These are phyloP conservation scores for Spiraea crenata DNA, from an alignment of 331 rosid genomes.

Conservation along the genomic window DNA sequence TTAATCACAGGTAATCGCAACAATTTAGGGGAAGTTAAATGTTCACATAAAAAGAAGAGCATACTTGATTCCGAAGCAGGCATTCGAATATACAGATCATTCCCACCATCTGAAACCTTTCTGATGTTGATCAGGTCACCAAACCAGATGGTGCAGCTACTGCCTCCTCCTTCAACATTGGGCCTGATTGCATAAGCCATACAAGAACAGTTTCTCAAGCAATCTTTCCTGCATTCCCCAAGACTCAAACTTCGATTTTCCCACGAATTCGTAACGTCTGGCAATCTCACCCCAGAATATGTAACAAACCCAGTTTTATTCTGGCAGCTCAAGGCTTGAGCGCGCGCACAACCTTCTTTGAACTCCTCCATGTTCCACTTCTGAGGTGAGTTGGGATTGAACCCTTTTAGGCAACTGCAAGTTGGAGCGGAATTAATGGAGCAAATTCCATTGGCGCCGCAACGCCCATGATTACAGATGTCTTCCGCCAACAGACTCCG, in stretches of 20 bases:
- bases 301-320: slow-evolving; percentile 29
- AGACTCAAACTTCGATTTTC: slow-evolving; percentile 27
- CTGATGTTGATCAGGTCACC: slow-evolving; percentile 39
- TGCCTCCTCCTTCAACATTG: slow-evolving; percentile 33
- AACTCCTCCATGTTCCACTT: slow-evolving; percentile 27
- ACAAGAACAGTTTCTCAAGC: slow-evolving; percentile 58
- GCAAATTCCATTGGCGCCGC: slow-evolving; percentile 50
- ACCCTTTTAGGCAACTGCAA: slow-evolving; percentile 51
- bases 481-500: slow-evolving; percentile 20
- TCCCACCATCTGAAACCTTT: slow-evolving; percentile 21
- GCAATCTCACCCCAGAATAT: slow-evolving; percentile 35
- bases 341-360: slow-evolving; percentile 45
- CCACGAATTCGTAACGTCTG: slow-evolving; percentile 36
- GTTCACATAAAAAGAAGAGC: not conserved
- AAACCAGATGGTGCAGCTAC: slow-evolving; percentile 69
- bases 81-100: slow-evolving; percentile 35
- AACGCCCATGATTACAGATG: slow-evolving; percentile 25
- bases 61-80: slow-evolving; percentile 38
- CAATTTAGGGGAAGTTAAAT: too few species aligned
- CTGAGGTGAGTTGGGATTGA: slow-evolving; percentile 23
- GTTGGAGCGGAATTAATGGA: slow-evolving; percentile 16
- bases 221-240: slow-evolving; percentile 35
- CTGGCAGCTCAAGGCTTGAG: slow-evolving; percentile 30
- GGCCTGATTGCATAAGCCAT: slow-evolving; percentile 44
- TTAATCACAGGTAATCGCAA: slow-evolving; percentile 1